Evolutionary conservation across 768 basidiomycete genomes (phyloP), one percentile per base, ranked within the genome.

Genomic region (Tubosaeta sp.): DNA sequence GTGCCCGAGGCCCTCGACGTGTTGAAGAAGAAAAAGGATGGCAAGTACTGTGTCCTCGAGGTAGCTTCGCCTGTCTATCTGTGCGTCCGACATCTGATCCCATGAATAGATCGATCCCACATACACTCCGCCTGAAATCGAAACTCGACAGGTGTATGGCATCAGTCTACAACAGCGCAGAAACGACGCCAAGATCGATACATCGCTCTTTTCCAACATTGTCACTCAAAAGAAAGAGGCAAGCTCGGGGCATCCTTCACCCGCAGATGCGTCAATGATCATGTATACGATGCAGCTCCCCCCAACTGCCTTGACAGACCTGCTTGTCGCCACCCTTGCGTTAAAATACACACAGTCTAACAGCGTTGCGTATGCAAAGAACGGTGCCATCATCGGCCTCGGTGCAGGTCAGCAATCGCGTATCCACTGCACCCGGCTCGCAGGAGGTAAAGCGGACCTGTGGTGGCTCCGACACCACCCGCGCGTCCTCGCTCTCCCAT

Each of bases 391-490:
- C 67, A 81, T 99, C 61, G 97, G 95, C 43, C 86, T 97, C 43
- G 97, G 97, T 32, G 97, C 97, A 0, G 97, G 95, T 12, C 97
- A 98, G 65, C 97, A 98, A 68, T 98, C 95, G 5, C 90, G 97
- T 37, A 99, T 99, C 65, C 97, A 99, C 76, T 99, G 97, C 74
- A 99, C 97, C 14, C 90, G 97, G 29, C 85, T 99, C 42, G 97
- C 97, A 3, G 97, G 97, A 4, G 83, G 86, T 47, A 98, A 99
- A 73, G 94, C 95, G n/a, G 97, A 99, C 73, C 80, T 93, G 58
- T 99, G 97, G 97, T 98, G 97, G 95, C 79, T 98, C 50, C 86
- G 97, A 12, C 94, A 98, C 75, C 94, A 98, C 73, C 87, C 95
- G 1, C 86, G 89, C 43, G 95, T 97, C 41, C 86, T 97, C 56